These are phyloP conservation scores for Aspergillus costaricaensis DNA, from an alignment of 2,329 filamentous ascomycete species.

Conservation along the genomic window DNA sequence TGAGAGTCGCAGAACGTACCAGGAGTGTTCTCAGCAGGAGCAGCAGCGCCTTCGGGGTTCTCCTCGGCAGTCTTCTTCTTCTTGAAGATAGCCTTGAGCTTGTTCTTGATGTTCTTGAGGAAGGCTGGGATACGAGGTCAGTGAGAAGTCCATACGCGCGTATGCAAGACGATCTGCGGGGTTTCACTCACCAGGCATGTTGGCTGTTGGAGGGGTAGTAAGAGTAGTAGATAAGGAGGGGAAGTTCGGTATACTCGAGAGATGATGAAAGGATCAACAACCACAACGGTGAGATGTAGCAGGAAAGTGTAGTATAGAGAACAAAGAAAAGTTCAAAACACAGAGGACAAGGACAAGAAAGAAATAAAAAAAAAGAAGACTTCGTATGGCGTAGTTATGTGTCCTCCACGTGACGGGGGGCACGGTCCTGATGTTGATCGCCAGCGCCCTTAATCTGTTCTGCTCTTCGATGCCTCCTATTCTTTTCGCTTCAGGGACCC, in stretches of 20 bases:
- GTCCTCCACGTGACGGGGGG: slow-evolving; percentile 18
- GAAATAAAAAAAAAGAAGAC: background rate
- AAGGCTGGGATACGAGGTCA: slow-evolving; percentile 25
- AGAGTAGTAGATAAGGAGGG: background rate
- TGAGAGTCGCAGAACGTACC: slow-evolving; percentile 14
- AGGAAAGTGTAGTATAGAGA: background rate
- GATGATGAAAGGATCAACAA: background rate
- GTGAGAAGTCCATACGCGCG: background rate
- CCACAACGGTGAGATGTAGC: background rate
- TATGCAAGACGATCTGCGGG: background rate
- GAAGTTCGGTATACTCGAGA: background rate
- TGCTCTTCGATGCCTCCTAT: slow-evolving; percentile 2
- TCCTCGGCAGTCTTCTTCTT: slow-evolving; percentile 32
- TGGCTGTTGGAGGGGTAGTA: slow-evolving; percentile 9
- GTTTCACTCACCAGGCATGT: slow-evolving; percentile 33
- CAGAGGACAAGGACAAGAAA: background rate
- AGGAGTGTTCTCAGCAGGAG: slow-evolving; percentile 16
- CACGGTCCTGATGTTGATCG: slow-evolving; percentile 19
- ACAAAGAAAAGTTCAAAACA: background rate
- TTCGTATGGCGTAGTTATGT: slow-evolving; percentile 7
- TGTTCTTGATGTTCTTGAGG: slow-evolving; percentile 36
- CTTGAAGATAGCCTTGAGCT: slow-evolving; percentile 35
- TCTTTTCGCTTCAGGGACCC: slow-evolving; percentile 7
- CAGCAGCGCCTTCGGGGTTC: slow-evolving; percentile 14
- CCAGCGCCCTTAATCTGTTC: slow-evolving; percentile 12